Conservation (phyloP, 352 stramenopile species). For the Globisporangium echinulatum region DNA sequence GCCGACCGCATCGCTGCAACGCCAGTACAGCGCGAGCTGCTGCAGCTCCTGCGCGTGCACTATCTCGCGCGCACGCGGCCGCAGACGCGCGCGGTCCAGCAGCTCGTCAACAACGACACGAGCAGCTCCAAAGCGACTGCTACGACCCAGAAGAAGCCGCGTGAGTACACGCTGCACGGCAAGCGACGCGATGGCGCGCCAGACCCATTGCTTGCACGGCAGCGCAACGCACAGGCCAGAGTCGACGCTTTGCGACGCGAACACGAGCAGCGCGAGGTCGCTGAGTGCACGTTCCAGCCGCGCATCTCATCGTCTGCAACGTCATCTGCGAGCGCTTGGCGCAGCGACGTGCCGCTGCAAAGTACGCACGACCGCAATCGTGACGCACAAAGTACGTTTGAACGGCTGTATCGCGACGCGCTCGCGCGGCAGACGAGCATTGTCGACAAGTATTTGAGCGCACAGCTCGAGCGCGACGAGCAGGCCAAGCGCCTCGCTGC, state of each 20-base stretch:
- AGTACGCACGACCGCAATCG: background rate
- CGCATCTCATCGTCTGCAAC: slow-evolving; percentile 11
- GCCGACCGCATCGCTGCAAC: background rate
- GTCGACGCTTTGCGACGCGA: slow-evolving; percentile 26
- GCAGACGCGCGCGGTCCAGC: slow-evolving; percentile 1
- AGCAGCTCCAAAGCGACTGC: background rate
- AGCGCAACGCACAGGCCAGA: slow-evolving; percentile 17
- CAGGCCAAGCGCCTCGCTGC: slow-evolving; percentile 29
- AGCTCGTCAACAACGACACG: background rate
- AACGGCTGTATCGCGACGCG: slow-evolving; percentile 47
- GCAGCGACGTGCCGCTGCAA: slow-evolving; percentile 7
- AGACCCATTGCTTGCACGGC: slow-evolving; percentile 24
- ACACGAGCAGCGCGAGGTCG: slow-evolving; percentile 31
- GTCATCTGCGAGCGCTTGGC: background rate
- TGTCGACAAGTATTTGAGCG: slow-evolving; percentile 27
- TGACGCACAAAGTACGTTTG: slow-evolving; percentile 19
- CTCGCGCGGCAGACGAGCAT: slow-evolving; percentile 45
- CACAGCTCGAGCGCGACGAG: slow-evolving; percentile 36
- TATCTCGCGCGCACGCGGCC: slow-evolving; percentile 9
- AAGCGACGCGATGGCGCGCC: slow-evolving; percentile 13
- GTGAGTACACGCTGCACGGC: slow-evolving; percentile 29
- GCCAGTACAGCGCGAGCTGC: background rate
- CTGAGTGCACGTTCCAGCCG: slow-evolving; percentile 53
- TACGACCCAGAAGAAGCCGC: background rate
- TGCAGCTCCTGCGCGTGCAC: slow-evolving; percentile 7